Evolutionary conservation across 257 asterid species (phyloP), one percentile per base, ranked within the genome.

Genomic region (Plantago ovata): DNA sequence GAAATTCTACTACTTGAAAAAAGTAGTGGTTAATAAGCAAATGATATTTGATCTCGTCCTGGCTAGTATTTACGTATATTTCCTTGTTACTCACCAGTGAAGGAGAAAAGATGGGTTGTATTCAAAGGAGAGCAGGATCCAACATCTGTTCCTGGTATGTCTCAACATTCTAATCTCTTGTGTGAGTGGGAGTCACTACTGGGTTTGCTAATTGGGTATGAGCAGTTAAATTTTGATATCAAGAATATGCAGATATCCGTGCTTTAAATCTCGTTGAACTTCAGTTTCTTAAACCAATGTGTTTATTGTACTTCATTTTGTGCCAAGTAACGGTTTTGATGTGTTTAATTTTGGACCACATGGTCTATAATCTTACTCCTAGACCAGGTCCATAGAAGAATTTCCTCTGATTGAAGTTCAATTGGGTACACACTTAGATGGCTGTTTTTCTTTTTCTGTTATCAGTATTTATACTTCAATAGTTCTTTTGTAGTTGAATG

Each of bases 41-140:
- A 23, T 40, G 4, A 53, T 6, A n/a, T 54, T 42, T 52, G 68
- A 52, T 12, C 38, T 43, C 10, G 32, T 39, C 14, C 20, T n/a
- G 19, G 15, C 54, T 21, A 38, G 50, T 51, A 18, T 56, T 21
- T 43, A 42, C 63, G 24, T 39, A 63, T 23, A 24, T 46, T 63
- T 49, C 9, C 45, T 33, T 66, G 58, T 59, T 60, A 22, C 67
- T 68, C 45, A 51, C 50, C 81, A 92, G 97, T 79, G 90, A 93
- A 93, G 82, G 97, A 82, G 86, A 93, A 86, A 72, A 75, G 95
- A 62, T 86, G 87, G 94, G 96, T 93, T 19, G 60, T 61, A 54
- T 89, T 89, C 73, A 93, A 89, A 82, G 95, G 92, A 65, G 98
- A 89, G 70, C 83, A 79, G 40, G 98, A 89, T 52, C 95, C 98